Conservation (phyloP, 495 filamentous ascomycete species). For the Hypoxylon intermedium region DNA sequence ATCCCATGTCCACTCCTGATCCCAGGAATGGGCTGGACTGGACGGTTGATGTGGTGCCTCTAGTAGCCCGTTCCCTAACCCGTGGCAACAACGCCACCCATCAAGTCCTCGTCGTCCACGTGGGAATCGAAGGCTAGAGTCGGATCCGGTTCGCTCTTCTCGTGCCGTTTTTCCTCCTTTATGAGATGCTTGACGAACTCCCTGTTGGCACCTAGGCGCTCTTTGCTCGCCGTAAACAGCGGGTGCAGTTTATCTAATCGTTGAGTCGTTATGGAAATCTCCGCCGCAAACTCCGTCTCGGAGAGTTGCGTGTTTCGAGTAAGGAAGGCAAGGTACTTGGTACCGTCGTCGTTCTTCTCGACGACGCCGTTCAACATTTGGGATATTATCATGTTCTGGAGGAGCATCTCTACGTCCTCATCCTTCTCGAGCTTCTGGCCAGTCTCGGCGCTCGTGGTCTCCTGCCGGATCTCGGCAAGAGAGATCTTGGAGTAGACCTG, state of each 20-base stretch:
- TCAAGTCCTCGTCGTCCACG: conserved; percentile 72
- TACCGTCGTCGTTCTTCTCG: conserved; percentile 50
- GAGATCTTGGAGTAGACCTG: conserved; percentile 59
- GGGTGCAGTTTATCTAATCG: conserved; percentile 54
- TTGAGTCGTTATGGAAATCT: conserved; percentile 50
- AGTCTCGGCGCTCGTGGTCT: conserved; percentile 58
- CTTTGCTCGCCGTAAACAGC: conserved; percentile 57
- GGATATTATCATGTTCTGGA: conserved; percentile 63
- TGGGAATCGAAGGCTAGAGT: conserved; percentile 45
- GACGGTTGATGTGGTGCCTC: neutral
- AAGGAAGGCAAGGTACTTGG: conserved; percentile 51
- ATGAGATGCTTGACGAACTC: conserved; percentile 63
- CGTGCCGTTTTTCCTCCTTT: conserved; percentile 55
- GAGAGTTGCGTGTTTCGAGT: conserved; percentile 43
- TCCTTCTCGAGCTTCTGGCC: conserved; percentile 58
- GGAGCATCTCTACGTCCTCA: conserved; percentile 52
- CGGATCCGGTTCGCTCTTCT: conserved; percentile 45
- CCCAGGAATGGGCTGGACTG: neutral
- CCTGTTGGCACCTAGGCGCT: conserved; percentile 63
- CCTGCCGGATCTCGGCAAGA: conserved; percentile 57
- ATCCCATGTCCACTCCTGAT: too few relatives aligned
- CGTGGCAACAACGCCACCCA: conserved; percentile 57
- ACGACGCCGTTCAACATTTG: conserved; percentile 64
- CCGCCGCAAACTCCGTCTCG: conserved; percentile 55
- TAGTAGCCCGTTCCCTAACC: neutral